A percentile compares a stretch with the other conserved stretches of the same genome.
These are phyloP conservation scores for Yarrowia galli DNA, from an alignment of 1,139 yeast genomes.

Conservation along the genomic window DNA sequence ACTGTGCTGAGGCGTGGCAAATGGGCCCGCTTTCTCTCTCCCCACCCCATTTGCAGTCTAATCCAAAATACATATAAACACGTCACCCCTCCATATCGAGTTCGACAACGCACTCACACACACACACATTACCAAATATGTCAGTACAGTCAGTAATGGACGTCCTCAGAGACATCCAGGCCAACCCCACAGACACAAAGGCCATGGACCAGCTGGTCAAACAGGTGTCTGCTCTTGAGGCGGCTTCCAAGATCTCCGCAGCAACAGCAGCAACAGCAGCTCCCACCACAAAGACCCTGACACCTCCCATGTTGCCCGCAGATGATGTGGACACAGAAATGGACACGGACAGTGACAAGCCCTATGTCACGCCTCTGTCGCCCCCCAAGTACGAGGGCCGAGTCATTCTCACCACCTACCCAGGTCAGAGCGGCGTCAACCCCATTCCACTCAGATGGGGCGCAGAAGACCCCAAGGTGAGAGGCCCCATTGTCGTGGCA, in stretches of 20 bases:
- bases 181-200: slow-evolving; percentile 26
- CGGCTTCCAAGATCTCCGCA: background rate
- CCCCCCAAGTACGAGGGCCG: slow-evolving; percentile 20
- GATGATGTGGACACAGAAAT: slow-evolving; percentile 8
- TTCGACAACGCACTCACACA: too few relatives aligned
- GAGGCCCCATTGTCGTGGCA: slow-evolving; percentile 67
- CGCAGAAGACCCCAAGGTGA: slow-evolving; percentile 54
- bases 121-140: slow-evolving; percentile 4
- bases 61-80: slow-evolving; percentile 8
- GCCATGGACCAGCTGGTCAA: slow-evolving; percentile 23
- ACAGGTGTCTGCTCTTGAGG: slow-evolving; percentile 23
- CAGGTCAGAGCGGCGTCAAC: slow-evolving; percentile 57
- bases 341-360: slow-evolving; percentile 3
- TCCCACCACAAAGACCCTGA: slow-evolving; percentile 4
- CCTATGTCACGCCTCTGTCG: slow-evolving; percentile 7
- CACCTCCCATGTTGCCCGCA: slow-evolving; percentile 20
- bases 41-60: background rate
- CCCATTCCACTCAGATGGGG: slow-evolving; percentile 63
- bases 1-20: background rate
- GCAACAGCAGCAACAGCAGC: background rate
- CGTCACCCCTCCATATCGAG: background rate
- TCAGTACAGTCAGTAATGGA: slow-evolving; percentile 35
- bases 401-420: slow-evolving; percentile 56
- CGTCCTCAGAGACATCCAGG: slow-evolving; percentile 35
- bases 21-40: background rate